These are phyloP conservation scores for Diplodia scrobiculata DNA, from an alignment of 2,329 filamentous ascomycete species.

Conservation along the genomic window DNA sequence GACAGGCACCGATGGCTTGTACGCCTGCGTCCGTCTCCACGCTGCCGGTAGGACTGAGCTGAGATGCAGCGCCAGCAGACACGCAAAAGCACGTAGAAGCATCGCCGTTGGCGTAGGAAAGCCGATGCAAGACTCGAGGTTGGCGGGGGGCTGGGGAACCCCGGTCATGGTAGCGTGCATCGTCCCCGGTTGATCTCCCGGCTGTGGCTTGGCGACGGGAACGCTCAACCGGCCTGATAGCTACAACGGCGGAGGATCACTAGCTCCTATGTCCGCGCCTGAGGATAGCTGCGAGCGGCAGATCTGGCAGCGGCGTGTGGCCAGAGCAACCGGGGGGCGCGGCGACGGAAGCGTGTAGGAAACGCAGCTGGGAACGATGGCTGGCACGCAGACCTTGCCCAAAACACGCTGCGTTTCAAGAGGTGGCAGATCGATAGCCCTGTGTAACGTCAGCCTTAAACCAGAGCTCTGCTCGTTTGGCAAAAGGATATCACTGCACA, in stretches of 20 bases:
- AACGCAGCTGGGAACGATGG: background rate
- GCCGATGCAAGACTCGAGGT: background rate
- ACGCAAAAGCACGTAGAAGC: background rate
- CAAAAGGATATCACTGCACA: conserved; percentile 19
- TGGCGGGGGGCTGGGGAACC: conserved; percentile 11
- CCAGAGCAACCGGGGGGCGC: background rate
- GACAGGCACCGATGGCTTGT: background rate
- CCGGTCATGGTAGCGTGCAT: conserved; percentile 16
- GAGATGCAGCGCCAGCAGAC: background rate
- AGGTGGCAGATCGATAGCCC: conserved; percentile 33
- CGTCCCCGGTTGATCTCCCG: conserved; percentile 27
- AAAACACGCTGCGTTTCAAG: conserved; percentile 45
- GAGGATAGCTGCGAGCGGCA: conserved; percentile 9
- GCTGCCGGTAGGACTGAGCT: background rate
- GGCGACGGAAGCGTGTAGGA: conserved; percentile 3
- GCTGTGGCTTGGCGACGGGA: conserved; percentile 26
- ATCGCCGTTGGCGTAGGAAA: background rate
- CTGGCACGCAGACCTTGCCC: conserved; percentile 34
- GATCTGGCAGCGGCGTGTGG: background rate
- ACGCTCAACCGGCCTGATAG: conserved; percentile 8
- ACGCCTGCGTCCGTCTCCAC: background rate
- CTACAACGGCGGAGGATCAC: conserved; percentile 4
- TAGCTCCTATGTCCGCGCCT: background rate
- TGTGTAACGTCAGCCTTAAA: conserved; percentile 37
- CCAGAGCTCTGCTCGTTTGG: conserved; percentile 31